Conservation (phyloP, 768 basidiomycete genomes). For the Lactarius indigo region DNA sequence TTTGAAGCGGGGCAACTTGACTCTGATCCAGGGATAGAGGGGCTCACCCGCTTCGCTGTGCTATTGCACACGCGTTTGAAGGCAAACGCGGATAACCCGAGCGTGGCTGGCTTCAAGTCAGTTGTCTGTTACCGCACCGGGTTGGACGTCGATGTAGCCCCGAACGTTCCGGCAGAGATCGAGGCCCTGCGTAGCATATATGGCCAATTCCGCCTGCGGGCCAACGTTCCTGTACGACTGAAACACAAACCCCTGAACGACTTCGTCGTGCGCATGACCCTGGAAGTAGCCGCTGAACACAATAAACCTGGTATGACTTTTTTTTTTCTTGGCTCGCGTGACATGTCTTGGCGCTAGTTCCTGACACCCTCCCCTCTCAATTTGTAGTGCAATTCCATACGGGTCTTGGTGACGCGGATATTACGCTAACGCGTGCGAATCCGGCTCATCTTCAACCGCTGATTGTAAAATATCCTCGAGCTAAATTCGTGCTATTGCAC, state of each 20-base stretch:
- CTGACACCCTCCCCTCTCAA: neutral
- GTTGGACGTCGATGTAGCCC: conserved; percentile 44
- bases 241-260: conserved; percentile 65
- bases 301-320: conserved; percentile 53
- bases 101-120: conserved; percentile 71
- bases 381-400: conserved; percentile 77
- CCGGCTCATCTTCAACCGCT: conserved; percentile 66
- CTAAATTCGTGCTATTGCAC: conserved; percentile 67
- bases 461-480: conserved; percentile 58
- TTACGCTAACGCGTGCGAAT: conserved; percentile 52
- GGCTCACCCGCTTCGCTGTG: conserved; percentile 17
- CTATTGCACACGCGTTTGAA: conserved; percentile 43
- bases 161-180: conserved; percentile 26
- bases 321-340: neutral
- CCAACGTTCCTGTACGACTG: conserved; percentile 44
- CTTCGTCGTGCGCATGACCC: conserved; percentile 51
- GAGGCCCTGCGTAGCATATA: neutral
- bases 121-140: conserved; percentile 77
- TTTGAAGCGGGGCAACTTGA: conserved; percentile 19
- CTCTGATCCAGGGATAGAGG: conserved; percentile 6
- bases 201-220: conserved; percentile 31
- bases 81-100: conserved; percentile 39
- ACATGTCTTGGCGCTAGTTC: neutral
- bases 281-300: conserved; percentile 49
- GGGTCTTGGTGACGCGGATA: conserved; percentile 73